Evolutionary conservation across 805 yeast species (phyloP).

Genomic region (Candida orba): DNA sequence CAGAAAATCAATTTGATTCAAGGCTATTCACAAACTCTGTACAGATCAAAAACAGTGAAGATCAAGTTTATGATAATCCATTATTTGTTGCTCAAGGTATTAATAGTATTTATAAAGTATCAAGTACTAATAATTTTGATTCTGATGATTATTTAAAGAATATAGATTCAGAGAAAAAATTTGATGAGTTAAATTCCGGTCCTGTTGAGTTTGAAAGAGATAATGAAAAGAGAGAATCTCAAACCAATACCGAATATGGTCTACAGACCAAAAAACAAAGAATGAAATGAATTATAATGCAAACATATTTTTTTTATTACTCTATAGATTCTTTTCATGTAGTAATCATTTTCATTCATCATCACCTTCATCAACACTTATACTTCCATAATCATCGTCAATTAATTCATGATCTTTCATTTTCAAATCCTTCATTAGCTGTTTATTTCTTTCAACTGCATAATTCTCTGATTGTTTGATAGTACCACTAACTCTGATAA

Average conservation of each 20-base stretch:
- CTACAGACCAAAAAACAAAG: conserved; percentile 16
- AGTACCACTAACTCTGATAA: conserved; percentile 76
- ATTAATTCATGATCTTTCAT: conserved; percentile 11
- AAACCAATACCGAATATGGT: conserved; percentile 19
- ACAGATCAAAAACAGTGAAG: conserved; percentile 32
- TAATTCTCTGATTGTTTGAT: conserved; percentile 75
- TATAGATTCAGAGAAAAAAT: conserved; percentile 16
- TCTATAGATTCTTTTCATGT: no score
- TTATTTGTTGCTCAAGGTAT: conserved; percentile 49
- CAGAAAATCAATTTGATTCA: conserved; percentile 49
- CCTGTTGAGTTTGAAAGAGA: conserved; percentile 43
- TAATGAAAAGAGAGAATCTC: conserved; percentile 6
- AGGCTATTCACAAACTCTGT: conserved; percentile 45
- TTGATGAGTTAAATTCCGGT: conserved; percentile 22
- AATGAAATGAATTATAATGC: not conserved
- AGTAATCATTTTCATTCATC: not conserved
- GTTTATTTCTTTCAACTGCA: conserved; percentile 45
- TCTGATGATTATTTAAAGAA: conserved; percentile 13
- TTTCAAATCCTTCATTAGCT: conserved; percentile 18
- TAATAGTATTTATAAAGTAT: conserved; percentile 40
- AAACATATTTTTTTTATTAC: no score
- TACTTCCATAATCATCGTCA: conserved; percentile 9
- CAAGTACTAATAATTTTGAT: conserved; percentile 17
- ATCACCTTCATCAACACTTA: conserved; percentile 7
- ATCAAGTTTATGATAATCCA: conserved; percentile 52